Base-by-base conservation (phyloP, 2,329 filamentous ascomycete genomes). In the Ophiognomonia clavigignenti-juglandacearum region DNA sequence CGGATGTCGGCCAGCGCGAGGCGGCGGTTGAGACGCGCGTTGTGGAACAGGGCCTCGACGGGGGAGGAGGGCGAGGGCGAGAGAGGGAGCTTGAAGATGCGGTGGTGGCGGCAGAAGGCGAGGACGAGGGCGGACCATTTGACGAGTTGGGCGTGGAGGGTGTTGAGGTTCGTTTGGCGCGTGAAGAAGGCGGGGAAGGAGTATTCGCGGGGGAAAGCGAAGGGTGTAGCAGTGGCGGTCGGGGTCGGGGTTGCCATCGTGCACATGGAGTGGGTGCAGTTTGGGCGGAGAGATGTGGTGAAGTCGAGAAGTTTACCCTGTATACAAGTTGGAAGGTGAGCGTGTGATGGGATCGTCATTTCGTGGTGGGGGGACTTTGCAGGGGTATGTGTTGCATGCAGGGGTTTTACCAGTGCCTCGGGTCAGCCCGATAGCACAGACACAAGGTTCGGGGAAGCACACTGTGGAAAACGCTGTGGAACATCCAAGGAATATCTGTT, bases 61-160 rank as follows among this genome's bases (percentile, higher is more conserved):
- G 18, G 42, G 42, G 44, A 46, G 26, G 48, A n/a, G 24, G 48
- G 20, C 34, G 13, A 10, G 8, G 39, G 39, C 44, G 68, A 70
- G 44, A 95, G 72, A 4, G 83, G 77, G 46, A 97, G 80, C 47
- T 81, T 80, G 73, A 83, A 96, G 61, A 91, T 71, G 57, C 80
- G 82, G 71, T 92, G 75, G 68, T 88, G 78, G 0, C 82, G 80
- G 67, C 86, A 88, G 82, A 95, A 96, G 61, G 83, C 68, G 52
- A 90, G 88, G 61, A 97, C 81, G 14, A 96, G 80, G 26, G 80
- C 67, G n/a, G 86, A 83, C 93, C 93, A 98, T 68, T 91, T 91
- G 50, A 78, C 73, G 52, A 90, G 82, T 62, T 93, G 88, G 38
- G 84, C 82, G 66, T 84, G 80, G 61, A 78, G 83, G 9, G 86